Base-by-base conservation (phyloP, 345 rosid species). In the Gossypium bickii region DNA sequence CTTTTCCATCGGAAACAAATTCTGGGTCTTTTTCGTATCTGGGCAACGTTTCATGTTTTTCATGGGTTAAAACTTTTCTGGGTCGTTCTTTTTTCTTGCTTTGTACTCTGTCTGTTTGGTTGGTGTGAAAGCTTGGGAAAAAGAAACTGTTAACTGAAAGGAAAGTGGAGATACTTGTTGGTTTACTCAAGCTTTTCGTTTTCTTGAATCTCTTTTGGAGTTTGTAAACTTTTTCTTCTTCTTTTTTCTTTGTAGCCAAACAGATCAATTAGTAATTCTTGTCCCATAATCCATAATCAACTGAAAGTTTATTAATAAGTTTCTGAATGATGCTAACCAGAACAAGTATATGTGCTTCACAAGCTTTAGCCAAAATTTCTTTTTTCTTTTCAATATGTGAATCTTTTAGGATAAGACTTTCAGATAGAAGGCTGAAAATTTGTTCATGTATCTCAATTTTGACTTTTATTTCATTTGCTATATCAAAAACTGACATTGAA, bases 81-180 rank as follows among this genome's bases (percentile, higher is more conserved):
- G 67, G 43, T 72, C 55, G 41, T n/a, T 75, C 22, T 24, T 45
- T 56, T 74, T 59, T 51, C 44, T 11, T 47, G 12, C 56, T 76
- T 68, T 68, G n/a, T 29, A 34, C 65, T 61, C 64, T 74, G 73
- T 61, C 64, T 74, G 73, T 67, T 79, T 75, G 77, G 72, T 56
- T 67, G 22, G 67, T 12, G 68, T 68, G 83, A 80, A 77, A 74
- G n/a, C 63, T 47, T 49, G 10, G 65, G 64, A 72, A 60, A 47
- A 44, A 17, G 25, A 20, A 51, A 43, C 13, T 34, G 17, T 18
- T 22, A 64, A 52, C 34, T 3, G 56, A 43, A 44, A 62, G 71
- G 34, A 55, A n/a, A 73, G 71, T 38, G 45, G 13, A 73, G 60
- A 34, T 7, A 38, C 45, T 69, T 69, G 12, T 63, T 52, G 62